These are phyloP conservation scores for Lignosus rhinocerotis DNA, from an alignment of 1,284 basidiomycete species.

Conservation along the genomic window DNA sequence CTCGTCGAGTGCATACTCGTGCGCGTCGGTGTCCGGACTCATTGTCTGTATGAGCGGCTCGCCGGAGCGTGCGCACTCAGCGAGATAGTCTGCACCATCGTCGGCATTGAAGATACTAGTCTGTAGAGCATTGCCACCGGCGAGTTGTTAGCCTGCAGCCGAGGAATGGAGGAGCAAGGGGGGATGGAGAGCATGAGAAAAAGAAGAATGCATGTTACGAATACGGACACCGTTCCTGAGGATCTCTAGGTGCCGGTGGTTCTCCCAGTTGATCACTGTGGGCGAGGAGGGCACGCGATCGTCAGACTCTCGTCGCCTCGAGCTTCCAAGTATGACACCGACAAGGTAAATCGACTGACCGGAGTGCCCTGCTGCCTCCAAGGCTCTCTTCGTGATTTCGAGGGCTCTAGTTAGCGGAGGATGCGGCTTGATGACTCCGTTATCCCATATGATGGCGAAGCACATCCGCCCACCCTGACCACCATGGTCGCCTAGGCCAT, in stretches of 20 bases:
- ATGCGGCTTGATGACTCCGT: slow-evolving; percentile 50
- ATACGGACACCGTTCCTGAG: slow-evolving; percentile 49
- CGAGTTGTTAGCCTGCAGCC: neutral
- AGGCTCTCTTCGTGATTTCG: slow-evolving; percentile 44
- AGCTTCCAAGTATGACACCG: neutral
- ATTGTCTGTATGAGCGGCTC: slow-evolving; percentile 35
- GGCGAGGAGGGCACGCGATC: neutral
- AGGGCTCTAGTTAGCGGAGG: slow-evolving; percentile 53
- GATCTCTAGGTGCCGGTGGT: slow-evolving; percentile 54
- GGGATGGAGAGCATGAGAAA: neutral
- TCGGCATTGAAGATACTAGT: slow-evolving; percentile 37
- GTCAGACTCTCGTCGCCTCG: too few species aligned
- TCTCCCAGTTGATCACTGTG: slow-evolving; percentile 58
- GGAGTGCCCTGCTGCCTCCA: slow-evolving; percentile 51
- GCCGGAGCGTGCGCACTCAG: slow-evolving; percentile 32
- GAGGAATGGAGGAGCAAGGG: too few species aligned
- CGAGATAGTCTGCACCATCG: slow-evolving; percentile 30
- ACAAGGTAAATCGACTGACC: slow-evolving; percentile 23
- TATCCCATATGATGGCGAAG: slow-evolving; percentile 48
- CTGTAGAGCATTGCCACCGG: slow-evolving; percentile 13
- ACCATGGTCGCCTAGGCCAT: slow-evolving; percentile 46
- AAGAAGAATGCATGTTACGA: neutral
- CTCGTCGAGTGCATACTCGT: slow-evolving; percentile 32
- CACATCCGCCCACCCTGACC: slow-evolving; percentile 42
- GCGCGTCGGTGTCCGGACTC: slow-evolving; percentile 31